Conservation (phyloP, 768 basidiomycete genomes). For the Dacryopinax spathularia region DNA sequence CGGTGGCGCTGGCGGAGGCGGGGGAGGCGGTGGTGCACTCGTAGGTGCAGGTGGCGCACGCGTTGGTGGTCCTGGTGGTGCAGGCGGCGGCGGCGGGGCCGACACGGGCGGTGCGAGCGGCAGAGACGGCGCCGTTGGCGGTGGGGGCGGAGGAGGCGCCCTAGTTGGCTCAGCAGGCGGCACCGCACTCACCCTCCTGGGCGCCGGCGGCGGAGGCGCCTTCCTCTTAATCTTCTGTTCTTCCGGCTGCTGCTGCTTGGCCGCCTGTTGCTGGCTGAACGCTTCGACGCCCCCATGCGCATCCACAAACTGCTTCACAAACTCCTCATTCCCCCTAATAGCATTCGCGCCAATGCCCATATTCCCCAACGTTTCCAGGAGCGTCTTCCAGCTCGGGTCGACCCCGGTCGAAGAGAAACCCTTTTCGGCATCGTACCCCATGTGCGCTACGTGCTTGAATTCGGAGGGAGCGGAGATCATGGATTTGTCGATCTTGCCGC, state of each 20-base stretch:
- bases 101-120: slow-evolving; percentile 15
- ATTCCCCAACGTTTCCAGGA: slow-evolving; percentile 52
- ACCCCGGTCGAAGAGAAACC: slow-evolving; percentile 80
- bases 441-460: slow-evolving; percentile 84
- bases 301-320: slow-evolving; percentile 71
- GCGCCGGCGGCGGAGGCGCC: slow-evolving; percentile 23
- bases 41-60: slow-evolving; percentile 20
- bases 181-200: slow-evolving; percentile 27
- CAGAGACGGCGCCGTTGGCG: slow-evolving; percentile 17
- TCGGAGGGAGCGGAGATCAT: slow-evolving; percentile 71
- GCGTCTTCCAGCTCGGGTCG: slow-evolving; percentile 73
- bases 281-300: slow-evolving; percentile 30
- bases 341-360: slow-evolving; percentile 53
- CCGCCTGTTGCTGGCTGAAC: slow-evolving; percentile 24
- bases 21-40: slow-evolving; percentile 5
- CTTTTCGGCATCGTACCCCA: slow-evolving; percentile 79
- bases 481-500: slow-evolving; percentile 80
- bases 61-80: slow-evolving; percentile 25
- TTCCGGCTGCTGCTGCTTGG: slow-evolving; percentile 7
- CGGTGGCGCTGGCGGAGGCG: slow-evolving; percentile 26
- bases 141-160: slow-evolving; percentile 26
- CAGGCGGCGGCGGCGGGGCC: slow-evolving; percentile 2
- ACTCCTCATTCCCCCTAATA: slow-evolving; percentile 68
- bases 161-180: neutral
- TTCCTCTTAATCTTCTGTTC: slow-evolving; percentile 20